Evolutionary conservation across 495 filamentous ascomycete species (phyloP).

Genomic region (Evernia prunastri): DNA sequence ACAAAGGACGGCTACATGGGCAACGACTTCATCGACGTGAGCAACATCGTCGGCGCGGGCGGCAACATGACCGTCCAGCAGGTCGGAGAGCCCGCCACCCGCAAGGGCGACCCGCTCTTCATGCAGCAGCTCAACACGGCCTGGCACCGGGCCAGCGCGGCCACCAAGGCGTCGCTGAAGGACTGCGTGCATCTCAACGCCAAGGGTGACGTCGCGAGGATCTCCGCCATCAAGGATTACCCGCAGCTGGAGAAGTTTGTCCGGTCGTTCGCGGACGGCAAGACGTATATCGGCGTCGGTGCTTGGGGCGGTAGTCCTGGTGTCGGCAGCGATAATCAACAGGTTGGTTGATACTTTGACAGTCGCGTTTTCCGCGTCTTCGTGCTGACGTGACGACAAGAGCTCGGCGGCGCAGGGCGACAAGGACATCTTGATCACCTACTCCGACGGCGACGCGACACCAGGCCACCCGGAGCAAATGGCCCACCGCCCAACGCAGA

Average conservation of each 20-base stretch:
- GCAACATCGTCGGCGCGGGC: conserved; percentile 38
- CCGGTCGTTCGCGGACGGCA: conserved; percentile 37
- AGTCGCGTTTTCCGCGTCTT: not conserved
- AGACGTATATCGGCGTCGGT: conserved; percentile 40
- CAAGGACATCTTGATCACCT: conserved; percentile 36
- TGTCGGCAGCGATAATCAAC: conserved; percentile 19
- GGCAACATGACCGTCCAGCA: conserved; percentile 41
- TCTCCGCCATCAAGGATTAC: conserved; percentile 35
- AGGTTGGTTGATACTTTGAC: not conserved
- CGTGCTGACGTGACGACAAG: conserved; percentile 6
- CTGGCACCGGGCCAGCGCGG: conserved; percentile 29
- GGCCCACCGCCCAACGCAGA: conserved; percentile 7
- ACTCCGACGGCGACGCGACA: conserved; percentile 38
- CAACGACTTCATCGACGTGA: conserved; percentile 39
- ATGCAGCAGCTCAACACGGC: conserved; percentile 37
- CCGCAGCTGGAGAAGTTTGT: conserved; percentile 35
- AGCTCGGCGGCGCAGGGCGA: conserved; percentile 32
- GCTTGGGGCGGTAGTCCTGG: conserved; percentile 30
- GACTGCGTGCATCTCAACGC: conserved; percentile 31
- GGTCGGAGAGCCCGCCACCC: conserved; percentile 33
- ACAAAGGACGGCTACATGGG: conserved; percentile 35
- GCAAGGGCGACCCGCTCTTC: conserved; percentile 36
- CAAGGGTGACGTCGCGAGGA: conserved; percentile 34
- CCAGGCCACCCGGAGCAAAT: conserved; percentile 19
- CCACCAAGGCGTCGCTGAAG: conserved; percentile 31